These are phyloP conservation scores for Starmerella etchellsii DNA, from an alignment of 805 yeast species.

Conservation along the genomic window DNA sequence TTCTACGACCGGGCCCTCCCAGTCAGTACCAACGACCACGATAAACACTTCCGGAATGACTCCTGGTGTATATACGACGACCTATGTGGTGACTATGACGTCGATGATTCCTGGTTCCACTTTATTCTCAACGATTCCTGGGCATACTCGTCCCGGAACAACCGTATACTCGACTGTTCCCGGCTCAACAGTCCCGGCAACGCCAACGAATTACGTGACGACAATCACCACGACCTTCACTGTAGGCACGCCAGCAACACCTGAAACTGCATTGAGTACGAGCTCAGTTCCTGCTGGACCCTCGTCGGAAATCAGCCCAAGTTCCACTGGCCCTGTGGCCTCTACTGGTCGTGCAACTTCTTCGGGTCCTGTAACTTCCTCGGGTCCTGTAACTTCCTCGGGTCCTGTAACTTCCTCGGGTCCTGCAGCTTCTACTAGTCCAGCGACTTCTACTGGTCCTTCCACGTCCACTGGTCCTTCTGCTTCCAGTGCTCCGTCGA, in stretches of 20 bases:
- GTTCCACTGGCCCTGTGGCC: no score
- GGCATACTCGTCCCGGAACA: conserved; percentile 13
- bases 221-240: conserved; percentile 6
- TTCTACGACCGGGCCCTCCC: background rate
- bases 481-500: no score
- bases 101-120: conserved; percentile 4
- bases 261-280: background rate
- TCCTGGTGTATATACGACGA: conserved; percentile 6
- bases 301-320: no score
- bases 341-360: no score
- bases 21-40: background rate
- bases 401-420: no score
- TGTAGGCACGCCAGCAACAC: conserved; percentile 4
- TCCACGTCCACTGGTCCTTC: no score
- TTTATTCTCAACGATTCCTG: conserved; percentile 14
- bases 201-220: background rate
- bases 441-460: no score
- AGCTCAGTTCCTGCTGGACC: no score
- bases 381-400: no score
- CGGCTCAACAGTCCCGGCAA: background rate
- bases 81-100: background rate
- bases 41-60: conserved; percentile 1
- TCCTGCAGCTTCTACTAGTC: no score
- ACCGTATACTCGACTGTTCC: conserved; percentile 6
- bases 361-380: no score